Percentiles rank a stretch among this genome's conserved stretches.
Evolutionary conservation across 208 protist species (phyloP).

Genomic region (Porcisia deanei): DNA sequence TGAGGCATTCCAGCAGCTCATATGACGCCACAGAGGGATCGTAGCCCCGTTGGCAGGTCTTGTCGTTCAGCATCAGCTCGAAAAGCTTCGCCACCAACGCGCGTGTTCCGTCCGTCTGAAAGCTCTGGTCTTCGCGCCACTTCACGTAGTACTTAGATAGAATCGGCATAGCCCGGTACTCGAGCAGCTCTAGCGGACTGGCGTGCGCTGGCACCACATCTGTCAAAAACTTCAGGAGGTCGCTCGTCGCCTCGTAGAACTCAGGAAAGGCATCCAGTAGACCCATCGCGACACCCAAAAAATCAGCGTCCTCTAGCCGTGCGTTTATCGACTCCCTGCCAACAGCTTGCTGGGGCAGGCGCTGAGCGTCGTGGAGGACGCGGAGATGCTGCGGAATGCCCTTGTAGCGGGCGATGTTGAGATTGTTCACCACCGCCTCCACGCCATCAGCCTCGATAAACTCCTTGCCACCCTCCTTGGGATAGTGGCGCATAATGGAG

Average conservation of each 20-base stretch:
- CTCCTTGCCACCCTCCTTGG: conserved; percentile 73
- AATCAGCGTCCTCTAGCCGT: conserved; percentile 75
- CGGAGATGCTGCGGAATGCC: conserved; percentile 89
- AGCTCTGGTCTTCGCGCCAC: conserved; percentile 73
- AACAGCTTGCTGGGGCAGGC: conserved; percentile 48
- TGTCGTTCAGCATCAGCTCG: conserved; percentile 75
- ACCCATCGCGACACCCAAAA: conserved; percentile 81
- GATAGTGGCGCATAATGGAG: conserved; percentile 86
- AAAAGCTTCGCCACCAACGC: conserved; percentile 62
- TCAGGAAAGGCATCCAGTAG: conserved; percentile 84
- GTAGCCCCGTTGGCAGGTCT: conserved; percentile 78
- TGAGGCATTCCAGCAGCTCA: conserved; percentile 81
- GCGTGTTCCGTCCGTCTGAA: conserved; percentile 78
- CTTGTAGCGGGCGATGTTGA: conserved; percentile 89
- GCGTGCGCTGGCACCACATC: conserved; percentile 66
- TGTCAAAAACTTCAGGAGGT: conserved; percentile 55
- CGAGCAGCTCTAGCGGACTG: conserved; percentile 69
- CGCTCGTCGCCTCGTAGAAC: conserved; percentile 77
- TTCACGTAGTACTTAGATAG: conserved; percentile 86
- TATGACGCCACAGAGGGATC: conserved; percentile 83
- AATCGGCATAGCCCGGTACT: conserved; percentile 89
- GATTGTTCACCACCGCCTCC: conserved; percentile 72
- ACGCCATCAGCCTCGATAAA: conserved; percentile 79
- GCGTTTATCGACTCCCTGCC: conserved; percentile 40
- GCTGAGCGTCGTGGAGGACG: conserved; percentile 74